phyloP scores from a whole-genome alignment of 2,329 filamentous ascomycete genomes.

The Paramyrothecium sp. region DNA sequence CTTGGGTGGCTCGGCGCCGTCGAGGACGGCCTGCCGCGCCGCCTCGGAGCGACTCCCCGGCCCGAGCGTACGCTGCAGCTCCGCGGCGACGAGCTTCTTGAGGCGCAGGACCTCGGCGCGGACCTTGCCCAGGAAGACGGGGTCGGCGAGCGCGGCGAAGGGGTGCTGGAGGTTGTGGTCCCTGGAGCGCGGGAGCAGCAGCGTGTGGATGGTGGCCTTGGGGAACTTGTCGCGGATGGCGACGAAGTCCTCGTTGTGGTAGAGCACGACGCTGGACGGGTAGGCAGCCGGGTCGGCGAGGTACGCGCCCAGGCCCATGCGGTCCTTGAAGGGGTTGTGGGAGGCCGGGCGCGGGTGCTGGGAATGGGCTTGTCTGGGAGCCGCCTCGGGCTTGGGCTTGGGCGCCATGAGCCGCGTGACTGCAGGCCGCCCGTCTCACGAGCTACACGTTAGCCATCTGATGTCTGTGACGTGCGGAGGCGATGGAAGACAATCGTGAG shows the following conservation, averaged over 20 bases:
- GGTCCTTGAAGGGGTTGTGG: constrained; percentile 40
- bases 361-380: constrained; percentile 1
- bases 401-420: constrained; percentile 36
- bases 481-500: not conserved
- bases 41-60: constrained; percentile 61
- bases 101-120: constrained; percentile 60
- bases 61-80: constrained; percentile 71
- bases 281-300: constrained; percentile 62
- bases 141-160: constrained; percentile 72
- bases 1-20: constrained; percentile 39
- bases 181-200: constrained; percentile 77
- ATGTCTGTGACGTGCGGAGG: not conserved
- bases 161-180: constrained; percentile 65
- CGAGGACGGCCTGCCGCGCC: constrained; percentile 64
- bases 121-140: constrained; percentile 65
- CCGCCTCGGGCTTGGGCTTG: constrained; percentile 29
- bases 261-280: constrained; percentile 60
- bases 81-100: constrained; percentile 64
- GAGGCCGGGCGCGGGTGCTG: constrained; percentile 13
- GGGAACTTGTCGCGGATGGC: constrained; percentile 82
- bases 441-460: not conserved
- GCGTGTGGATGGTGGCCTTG: constrained; percentile 80
- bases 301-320: constrained; percentile 67
- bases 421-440: constrained; percentile 7
- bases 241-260: constrained; percentile 67